Base-by-base conservation (phyloP, 2,329 filamentous ascomycete genomes). In the Claviceps sp. region DNA sequence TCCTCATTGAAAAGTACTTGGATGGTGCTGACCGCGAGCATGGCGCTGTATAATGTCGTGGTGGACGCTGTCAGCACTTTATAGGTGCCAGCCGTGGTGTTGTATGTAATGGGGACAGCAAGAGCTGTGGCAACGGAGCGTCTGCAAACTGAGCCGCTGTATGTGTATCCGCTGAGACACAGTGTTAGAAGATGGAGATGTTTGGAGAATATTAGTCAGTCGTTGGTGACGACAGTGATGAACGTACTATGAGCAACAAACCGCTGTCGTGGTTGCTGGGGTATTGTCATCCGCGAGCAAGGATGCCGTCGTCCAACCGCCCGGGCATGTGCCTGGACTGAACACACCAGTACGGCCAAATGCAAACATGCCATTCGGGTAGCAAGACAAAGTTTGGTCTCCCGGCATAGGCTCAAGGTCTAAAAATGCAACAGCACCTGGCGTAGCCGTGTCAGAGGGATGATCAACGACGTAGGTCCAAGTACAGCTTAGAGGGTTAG, bases 221-320 rank as follows among this genome's bases (percentile, higher is more conserved):
- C 29, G 29, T 34, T 11, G 11, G 8, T 34, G 29, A 34, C n/a
- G 5, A 38, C 13, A 14, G 26, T 5, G 6, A 16, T 17, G 26
- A 37, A 65, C 68, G 53, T 66, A 71, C 68, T 64, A 68, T 50
- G 68, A 71, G 49, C 68, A 71, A 54, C 68, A 70, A 16, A 69
- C 58, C 5, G 66, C 66, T 11, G 65, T 69, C 29, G 62, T 62
- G 45, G 62, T 58, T 11, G 57, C 55, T 49, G 54, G 53, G 34
- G 53, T 52, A 47, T 62, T 58, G 9, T 65, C 59, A 39, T 63
- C 62, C 23, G 64, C 60, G 1, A 55, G 57, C 7, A 68, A 54
- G 16, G 64, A 62, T 36, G 61, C 68, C 3, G 68, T 71, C 6
- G 66, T 68, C 68, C 68, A 71, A 26, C 68, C 66, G 52, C 62